Evolutionary conservation across 805 yeast genomes (phyloP), one percentile per base, ranked within the genome.

Genomic region (Teunomyces stri): DNA sequence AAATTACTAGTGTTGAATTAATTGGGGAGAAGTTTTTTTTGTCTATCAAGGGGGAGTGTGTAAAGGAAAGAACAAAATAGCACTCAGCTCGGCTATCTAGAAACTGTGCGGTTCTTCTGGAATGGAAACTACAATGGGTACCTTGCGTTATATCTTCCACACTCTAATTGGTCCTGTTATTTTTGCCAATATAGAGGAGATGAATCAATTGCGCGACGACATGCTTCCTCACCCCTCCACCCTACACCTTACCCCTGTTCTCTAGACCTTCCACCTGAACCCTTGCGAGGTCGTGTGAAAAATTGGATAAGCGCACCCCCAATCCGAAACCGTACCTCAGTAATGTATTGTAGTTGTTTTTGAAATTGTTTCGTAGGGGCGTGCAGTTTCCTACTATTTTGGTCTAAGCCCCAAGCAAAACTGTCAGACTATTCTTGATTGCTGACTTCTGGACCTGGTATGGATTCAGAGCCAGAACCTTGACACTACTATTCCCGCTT

Each of bases 21-120:
- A 37, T 20, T 37, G 40, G 40, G 40, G 40, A 37, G 40, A 37
- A 37, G 40, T 37, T 37, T 37, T 37, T 36, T 37, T 37, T 37
- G 34, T 31, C 40, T 37, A 37, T 37, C 40, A 21, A 37, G 40
- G 40, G 40, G 40, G 40, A 37, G 40, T 22, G 40, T 37, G 40
- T 37, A 37, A 37, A 22, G 25, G 27, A 22, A 22, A 9, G 29
- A 37, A 21, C 15, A 22, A 37, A 20, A 36, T 20, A 21, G 25
- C 20, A 22, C 15, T n/a, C 40, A 18, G 15, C 20, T 13, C 40
- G 40, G 28, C 29, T 37, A 37, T 27, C 10, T 37, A 12, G 20
- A 25, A 25, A 25, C 27, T 25, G 6, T 7, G 27, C 27, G 27
- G 27, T 25, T 25, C 27, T 25, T 25, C 27, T 25, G 27, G 27